Base-by-base conservation (phyloP, 306 rosid genomes). In the Trichosanthes cucumerina region DNA sequence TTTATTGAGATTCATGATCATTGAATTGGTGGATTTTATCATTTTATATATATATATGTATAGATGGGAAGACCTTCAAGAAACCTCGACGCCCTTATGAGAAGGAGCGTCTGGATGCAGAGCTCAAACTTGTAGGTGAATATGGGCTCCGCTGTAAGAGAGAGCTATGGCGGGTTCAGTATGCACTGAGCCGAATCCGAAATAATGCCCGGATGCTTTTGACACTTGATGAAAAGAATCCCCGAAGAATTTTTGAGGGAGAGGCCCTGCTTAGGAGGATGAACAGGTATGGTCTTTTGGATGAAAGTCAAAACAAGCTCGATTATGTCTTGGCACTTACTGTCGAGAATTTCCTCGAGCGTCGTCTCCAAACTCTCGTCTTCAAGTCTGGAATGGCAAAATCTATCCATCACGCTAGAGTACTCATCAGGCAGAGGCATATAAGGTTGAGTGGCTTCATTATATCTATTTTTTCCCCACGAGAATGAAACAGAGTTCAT, bases 1-100 rank as follows among this genome's bases (percentile, higher is more conserved):
- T 2, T 57, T 23, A 23, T 31, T 58, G 65, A 10, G 49, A 68
- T 13, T 31, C 31, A 1, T n/a, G 74, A 9, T 68, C 5, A 10
- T 11, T 68, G 49, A 68, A 11, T 39, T 4, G 52, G 52, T 68
- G 74, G 47, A 14, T 1, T 36, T 46, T 36, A 2, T 65, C 46
- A 34, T 74, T 28, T 74, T 28, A 28, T 28, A 28, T 28, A 28
- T 28, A 28, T 28, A 28, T 1, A 1, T 49, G 2, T 26, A 21
- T 64, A 86, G 89, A 86, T 84, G 89, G 89, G 53, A 86, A 86
- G 38, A 86, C 84, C 24, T 84, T 86, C 50, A 86, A 86, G 87
- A 86, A 86, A 80, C 89, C 87, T n/a, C 80, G 86, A 18, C 85
- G 87, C 36, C 89, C 87, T 8, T 86, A 86, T 4, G 89, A 86